phyloP scores from a whole-genome alignment of 1,284 basidiomycete genomes.

The Xerocomus amazonicus region DNA sequence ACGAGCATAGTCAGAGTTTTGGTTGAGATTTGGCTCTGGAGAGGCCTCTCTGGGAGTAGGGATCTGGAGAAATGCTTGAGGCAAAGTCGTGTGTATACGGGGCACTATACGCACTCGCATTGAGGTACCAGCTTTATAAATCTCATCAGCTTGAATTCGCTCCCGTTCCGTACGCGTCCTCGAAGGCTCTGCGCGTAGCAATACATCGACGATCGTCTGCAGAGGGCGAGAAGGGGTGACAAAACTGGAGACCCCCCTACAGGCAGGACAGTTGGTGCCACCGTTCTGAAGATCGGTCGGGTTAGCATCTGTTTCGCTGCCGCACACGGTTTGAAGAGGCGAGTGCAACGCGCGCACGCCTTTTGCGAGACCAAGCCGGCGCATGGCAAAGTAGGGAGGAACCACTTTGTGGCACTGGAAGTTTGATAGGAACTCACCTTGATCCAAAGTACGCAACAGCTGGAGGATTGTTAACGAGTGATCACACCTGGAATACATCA shows the following conservation, averaged over 20 bases:
- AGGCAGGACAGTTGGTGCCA: constrained; percentile 75
- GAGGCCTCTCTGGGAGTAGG: constrained; percentile 69
- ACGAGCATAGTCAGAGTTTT: constrained; percentile 56
- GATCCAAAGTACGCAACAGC: constrained; percentile 75
- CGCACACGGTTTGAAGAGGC: background rate
- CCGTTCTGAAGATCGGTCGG: constrained; percentile 53
- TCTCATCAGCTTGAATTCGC: constrained; percentile 69
- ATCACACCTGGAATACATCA: background rate
- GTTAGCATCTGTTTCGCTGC: constrained; percentile 8
- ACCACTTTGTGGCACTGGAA: constrained; percentile 3
- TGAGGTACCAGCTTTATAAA: constrained; percentile 59
- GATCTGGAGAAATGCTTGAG: constrained; percentile 44
- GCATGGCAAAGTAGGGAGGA: background rate
- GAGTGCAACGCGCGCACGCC: background rate
- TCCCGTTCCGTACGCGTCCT: constrained; percentile 62
- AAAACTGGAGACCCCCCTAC: constrained; percentile 59
- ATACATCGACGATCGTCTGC: constrained; percentile 64
- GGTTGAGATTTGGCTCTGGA: constrained; percentile 66
- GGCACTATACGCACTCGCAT: constrained; percentile 59
- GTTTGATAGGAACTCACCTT: constrained; percentile 50
- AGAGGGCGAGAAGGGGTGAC: constrained; percentile 67
- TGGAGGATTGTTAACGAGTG: constrained; percentile 31
- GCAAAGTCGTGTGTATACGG: background rate
- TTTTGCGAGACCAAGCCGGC: background rate
- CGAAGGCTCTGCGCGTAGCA: constrained; percentile 62